Evolutionary conservation across 148 eudicot genomes (phyloP).

Genomic region (Chenopodium berlandieri): DNA sequence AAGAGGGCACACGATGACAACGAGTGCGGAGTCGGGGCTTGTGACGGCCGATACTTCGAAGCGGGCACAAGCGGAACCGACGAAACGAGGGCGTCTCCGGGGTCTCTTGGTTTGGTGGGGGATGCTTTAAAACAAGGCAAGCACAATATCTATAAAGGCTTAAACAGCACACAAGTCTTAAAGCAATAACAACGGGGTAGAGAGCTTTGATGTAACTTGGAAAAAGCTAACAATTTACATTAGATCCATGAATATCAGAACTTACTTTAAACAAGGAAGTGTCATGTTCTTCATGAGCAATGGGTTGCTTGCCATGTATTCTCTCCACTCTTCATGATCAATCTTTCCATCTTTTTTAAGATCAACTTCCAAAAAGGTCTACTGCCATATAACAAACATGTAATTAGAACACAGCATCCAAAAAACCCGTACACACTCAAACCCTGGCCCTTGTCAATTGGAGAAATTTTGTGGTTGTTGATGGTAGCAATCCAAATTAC

Average conservation of each 20-base stretch:
- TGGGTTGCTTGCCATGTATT: constrained; percentile 44
- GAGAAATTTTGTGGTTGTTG: background rate
- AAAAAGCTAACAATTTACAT: background rate
- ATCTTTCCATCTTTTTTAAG: constrained; percentile 59
- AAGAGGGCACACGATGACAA: too few species aligned
- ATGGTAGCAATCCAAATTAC: background rate
- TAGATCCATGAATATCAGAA: background rate
- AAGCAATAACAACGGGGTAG: too few species aligned
- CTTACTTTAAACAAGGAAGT: constrained; percentile 47
- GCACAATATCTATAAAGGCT: too few species aligned
- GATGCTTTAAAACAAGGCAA: too few species aligned
- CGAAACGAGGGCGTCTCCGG: too few species aligned
- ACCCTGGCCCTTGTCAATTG: background rate
- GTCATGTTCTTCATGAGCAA: constrained; percentile 42
- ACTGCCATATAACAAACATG: background rate
- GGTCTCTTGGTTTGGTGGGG: too few species aligned
- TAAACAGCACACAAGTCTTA: too few species aligned
- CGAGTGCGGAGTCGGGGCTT: too few species aligned
- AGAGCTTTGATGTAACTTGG: background rate
- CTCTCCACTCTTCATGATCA: constrained; percentile 59
- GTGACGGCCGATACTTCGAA: too few species aligned
- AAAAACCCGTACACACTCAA: background rate
- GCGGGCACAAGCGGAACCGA: too few species aligned
- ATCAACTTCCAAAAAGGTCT: constrained; percentile 53
- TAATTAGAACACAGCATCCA: background rate